A percentile compares a stretch with the other conserved stretches of the same genome.
Conservation (phyloP, 2,329 filamentous ascomycete species). For the Clonostachys rosea region DNA sequence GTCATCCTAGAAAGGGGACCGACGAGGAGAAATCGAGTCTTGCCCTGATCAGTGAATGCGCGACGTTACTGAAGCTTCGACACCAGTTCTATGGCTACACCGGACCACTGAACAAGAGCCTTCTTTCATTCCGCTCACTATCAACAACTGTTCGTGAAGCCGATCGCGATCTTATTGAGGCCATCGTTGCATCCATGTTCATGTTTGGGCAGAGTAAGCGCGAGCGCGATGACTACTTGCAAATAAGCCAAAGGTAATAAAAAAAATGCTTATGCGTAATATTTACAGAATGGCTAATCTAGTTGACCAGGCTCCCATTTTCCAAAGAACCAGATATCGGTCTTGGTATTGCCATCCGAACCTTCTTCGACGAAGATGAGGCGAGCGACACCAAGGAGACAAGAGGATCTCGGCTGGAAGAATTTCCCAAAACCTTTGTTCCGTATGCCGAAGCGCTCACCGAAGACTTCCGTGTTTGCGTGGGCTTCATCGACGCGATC, state of each 20-base stretch:
- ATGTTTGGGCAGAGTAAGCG: conserved; percentile 75
- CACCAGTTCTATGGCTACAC: conserved; percentile 90
- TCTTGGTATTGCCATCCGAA: conserved; percentile 75
- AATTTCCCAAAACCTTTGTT: conserved; percentile 49
- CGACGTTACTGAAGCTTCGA: conserved; percentile 74
- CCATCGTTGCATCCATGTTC: conserved; percentile 74
- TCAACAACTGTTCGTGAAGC: conserved; percentile 74
- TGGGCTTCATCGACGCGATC: conserved; percentile 54
- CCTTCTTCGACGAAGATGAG: conserved; percentile 70
- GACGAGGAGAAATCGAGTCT: conserved; percentile 75
- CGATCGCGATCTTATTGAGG: conserved; percentile 80
- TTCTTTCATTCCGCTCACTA: conserved; percentile 82
- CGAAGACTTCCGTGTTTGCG: conserved; percentile 56
- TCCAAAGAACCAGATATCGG: conserved; percentile 67
- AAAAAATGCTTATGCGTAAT: conserved; percentile 8
- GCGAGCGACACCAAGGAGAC: conserved; percentile 46
- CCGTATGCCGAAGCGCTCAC: conserved; percentile 52
- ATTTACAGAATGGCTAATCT: conserved; percentile 3
- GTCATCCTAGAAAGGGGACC: conserved; percentile 48
- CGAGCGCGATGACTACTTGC: conserved; percentile 59
- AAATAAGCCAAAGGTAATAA: conserved; percentile 67
- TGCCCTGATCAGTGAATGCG: conserved; percentile 80
- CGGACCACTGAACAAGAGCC: conserved; percentile 84
- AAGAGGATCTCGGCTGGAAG: conserved; percentile 36
- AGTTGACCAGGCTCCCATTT: conserved; percentile 54